Percentiles rank a stretch among this genome's conserved stretches.
phyloP scores from a whole-genome alignment of 257 asterid species.

The Solanum gandarillasii region DNA sequence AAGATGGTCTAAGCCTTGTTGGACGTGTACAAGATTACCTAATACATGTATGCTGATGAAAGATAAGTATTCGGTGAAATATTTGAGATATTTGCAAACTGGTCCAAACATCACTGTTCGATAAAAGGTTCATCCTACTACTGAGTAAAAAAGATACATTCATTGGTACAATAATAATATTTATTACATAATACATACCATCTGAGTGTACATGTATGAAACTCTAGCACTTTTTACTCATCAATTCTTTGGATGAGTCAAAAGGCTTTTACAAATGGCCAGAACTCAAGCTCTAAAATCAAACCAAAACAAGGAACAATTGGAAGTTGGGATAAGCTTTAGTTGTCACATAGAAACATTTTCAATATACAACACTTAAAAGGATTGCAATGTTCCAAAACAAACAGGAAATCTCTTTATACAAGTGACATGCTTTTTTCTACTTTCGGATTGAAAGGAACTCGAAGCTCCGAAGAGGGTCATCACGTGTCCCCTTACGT shows the following conservation, averaged over 20 bases:
- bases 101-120: neutral
- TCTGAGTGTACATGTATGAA: slow-evolving; percentile 7
- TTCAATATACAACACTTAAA: slow-evolving; percentile 33
- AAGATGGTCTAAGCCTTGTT: neutral
- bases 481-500: slow-evolving; percentile 70
- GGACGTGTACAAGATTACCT: neutral
- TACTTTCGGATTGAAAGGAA: slow-evolving; percentile 50
- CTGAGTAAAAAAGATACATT: neutral
- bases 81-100: neutral
- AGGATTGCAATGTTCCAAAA: slow-evolving; percentile 8
- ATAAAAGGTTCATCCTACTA: neutral
- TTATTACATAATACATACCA: slow-evolving; percentile 8
- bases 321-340: slow-evolving; percentile 5
- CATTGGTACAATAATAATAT: neutral
- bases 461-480: slow-evolving; percentile 89
- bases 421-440: neutral
- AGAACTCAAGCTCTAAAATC: slow-evolving; percentile 11
- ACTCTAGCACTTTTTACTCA: slow-evolving; percentile 28
- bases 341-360: slow-evolving; percentile 15
- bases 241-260: slow-evolving; percentile 27
- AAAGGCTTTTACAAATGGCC: slow-evolving; percentile 16
- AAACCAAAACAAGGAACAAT: slow-evolving; percentile 14
- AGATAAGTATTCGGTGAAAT: neutral
- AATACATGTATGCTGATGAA: neutral
- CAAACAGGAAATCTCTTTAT: slow-evolving; percentile 12